These are phyloP conservation scores for Theileria orientalis DNA, from an alignment of 169 alveolate species.

Conservation along the genomic window DNA sequence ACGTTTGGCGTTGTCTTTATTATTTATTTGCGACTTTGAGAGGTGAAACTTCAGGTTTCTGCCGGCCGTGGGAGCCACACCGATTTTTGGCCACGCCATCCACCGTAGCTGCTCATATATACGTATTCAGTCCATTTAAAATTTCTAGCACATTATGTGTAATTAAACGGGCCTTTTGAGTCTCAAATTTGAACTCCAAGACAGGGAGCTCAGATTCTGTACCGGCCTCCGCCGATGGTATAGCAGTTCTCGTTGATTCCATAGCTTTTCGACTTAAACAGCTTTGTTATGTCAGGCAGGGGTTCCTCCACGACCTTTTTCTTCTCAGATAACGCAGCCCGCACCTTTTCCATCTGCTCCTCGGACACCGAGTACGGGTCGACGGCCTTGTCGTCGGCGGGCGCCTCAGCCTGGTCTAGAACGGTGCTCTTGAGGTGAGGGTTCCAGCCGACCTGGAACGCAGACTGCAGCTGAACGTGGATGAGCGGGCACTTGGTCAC, in stretches of 20 bases:
- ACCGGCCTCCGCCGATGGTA: slow-evolving; percentile 61
- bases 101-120: too few species aligned
- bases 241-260: slow-evolving; percentile 33
- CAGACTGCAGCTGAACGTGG: slow-evolving; percentile 33
- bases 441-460: slow-evolving; percentile 45
- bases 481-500: slow-evolving; percentile 66
- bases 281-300: slow-evolving; percentile 20
- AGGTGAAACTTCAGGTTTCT: too few species aligned
- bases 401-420: slow-evolving; percentile 13
- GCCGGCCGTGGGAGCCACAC: too few species aligned
- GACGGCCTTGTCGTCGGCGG: background rate
- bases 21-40: too few species aligned
- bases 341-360: slow-evolving; percentile 28
- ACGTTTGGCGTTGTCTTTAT: too few species aligned
- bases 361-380: slow-evolving; percentile 46
- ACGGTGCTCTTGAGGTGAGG: background rate
- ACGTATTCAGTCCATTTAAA: too few species aligned
- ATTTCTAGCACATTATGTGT: too few species aligned
- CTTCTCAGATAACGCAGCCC: slow-evolving; percentile 12
- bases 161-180: background rate
- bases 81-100: too few species aligned
- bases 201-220: slow-evolving; percentile 14
- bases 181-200: background rate
- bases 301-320: slow-evolving; percentile 13
- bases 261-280: slow-evolving; percentile 13